Percentiles rank a stretch among this genome's conserved stretches.
phyloP scores from a whole-genome alignment of 2,329 filamentous ascomycete species.

The Dothistroma septosporum region DNA sequence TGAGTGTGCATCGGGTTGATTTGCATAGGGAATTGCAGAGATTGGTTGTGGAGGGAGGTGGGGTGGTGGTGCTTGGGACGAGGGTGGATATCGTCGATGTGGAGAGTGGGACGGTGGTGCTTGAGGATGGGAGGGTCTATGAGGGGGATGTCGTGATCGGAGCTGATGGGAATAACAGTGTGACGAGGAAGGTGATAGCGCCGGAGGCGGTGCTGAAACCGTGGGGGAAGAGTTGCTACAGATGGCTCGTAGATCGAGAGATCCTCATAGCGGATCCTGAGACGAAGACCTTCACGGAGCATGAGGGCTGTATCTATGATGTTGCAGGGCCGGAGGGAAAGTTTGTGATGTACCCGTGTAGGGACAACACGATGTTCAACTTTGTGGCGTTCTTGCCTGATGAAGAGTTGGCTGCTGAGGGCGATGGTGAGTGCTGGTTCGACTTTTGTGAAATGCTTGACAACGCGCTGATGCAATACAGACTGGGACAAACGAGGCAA shows the following conservation, averaged over 20 bases:
- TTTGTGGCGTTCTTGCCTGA: slow-evolving; percentile 33
- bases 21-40: slow-evolving; percentile 29
- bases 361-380: slow-evolving; percentile 46
- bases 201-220: slow-evolving; percentile 22
- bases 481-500: slow-evolving; percentile 39
- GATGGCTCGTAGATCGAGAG: slow-evolving; percentile 52
- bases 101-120: slow-evolving; percentile 20
- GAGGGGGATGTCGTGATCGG: slow-evolving; percentile 30
- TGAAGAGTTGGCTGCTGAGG: slow-evolving; percentile 1
- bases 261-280: slow-evolving; percentile 37
- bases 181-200: slow-evolving; percentile 5
- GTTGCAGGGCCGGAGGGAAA: slow-evolving; percentile 42
- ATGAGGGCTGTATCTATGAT: slow-evolving; percentile 37
- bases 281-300: slow-evolving; percentile 28
- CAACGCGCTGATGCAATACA: background rate
- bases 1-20: slow-evolving; percentile 29
- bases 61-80: slow-evolving; percentile 22
- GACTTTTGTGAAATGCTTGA: too few species aligned
- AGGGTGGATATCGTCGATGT: slow-evolving; percentile 24
- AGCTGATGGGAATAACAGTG: slow-evolving; percentile 29
- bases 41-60: slow-evolving; percentile 15
- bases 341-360: slow-evolving; percentile 47
- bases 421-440: background rate
- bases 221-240: slow-evolving; percentile 53
- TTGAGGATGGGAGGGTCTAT: slow-evolving; percentile 25